phyloP scores from a whole-genome alignment of 176 grass and related monocot species.

The Lolium rigidum region DNA sequence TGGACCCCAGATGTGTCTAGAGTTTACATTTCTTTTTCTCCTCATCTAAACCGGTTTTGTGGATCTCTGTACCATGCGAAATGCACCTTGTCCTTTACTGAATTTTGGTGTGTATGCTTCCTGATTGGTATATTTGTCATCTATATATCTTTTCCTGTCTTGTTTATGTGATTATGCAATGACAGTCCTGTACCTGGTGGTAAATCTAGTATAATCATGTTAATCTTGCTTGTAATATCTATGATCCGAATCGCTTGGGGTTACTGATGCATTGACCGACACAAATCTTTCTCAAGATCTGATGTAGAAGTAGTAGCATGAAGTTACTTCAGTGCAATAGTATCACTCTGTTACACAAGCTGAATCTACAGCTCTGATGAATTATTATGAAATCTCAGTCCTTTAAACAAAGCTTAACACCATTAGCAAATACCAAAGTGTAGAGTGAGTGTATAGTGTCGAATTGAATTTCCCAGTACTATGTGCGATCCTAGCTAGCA shows the following conservation, averaged over 20 bases:
- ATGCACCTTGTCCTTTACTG: background rate
- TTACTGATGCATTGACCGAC: background rate
- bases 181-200: background rate
- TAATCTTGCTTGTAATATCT: too few species aligned
- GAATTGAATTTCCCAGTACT: too few species aligned
- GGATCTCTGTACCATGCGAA: conserved; percentile 1
- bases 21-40: background rate
- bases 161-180: conserved; percentile 1
- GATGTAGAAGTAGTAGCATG: background rate
- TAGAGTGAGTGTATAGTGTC: background rate
- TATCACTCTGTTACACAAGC: conserved; percentile 8
- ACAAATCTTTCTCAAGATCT: background rate
- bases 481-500: conserved; percentile 14
- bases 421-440: conserved; percentile 26
- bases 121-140: background rate
- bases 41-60: background rate
- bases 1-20: conserved; percentile 7
- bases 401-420: conserved; percentile 24
- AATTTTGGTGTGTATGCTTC: conserved; percentile 4
- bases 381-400: conserved; percentile 33
- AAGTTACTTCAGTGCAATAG: background rate
- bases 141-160: background rate
- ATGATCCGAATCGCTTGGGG: background rate
- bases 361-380: conserved; percentile 18
- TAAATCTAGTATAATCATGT: too few species aligned